These are phyloP conservation scores for Lichtheimia ramosa DNA, from an alignment of 371 early-diverging fungal species.

Conservation along the genomic window DNA sequence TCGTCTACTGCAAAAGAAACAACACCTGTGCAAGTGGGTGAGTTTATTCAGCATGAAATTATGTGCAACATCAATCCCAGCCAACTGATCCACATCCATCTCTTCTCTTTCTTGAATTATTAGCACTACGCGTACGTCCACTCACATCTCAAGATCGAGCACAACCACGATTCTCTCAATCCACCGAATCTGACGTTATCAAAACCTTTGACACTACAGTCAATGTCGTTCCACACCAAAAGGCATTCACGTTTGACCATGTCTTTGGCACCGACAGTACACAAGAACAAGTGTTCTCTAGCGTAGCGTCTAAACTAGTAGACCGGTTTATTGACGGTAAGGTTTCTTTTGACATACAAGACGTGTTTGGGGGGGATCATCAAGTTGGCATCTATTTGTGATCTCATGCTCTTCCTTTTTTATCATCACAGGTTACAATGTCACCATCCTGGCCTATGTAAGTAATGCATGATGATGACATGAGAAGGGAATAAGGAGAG, in stretches of 20 bases:
- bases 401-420: slow-evolving; percentile 1
- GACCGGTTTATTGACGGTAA: slow-evolving; percentile 88
- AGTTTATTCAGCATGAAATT: not conserved
- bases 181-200: slow-evolving; percentile 42
- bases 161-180: slow-evolving; percentile 46
- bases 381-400: not conserved
- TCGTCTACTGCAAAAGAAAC: slow-evolving; percentile 11
- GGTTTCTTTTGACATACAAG: too few relatives aligned
- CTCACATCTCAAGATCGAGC: slow-evolving; percentile 47
- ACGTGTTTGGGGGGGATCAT: too few relatives aligned
- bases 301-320: slow-evolving; percentile 70
- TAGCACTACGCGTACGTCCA: slow-evolving; percentile 62
- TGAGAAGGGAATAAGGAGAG: not conserved
- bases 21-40: slow-evolving; percentile 41
- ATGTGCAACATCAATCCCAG: slow-evolving; percentile 1
- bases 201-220: slow-evolving; percentile 38
- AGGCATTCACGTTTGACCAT: slow-evolving; percentile 21
- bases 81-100: not conserved
- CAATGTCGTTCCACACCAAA: slow-evolving; percentile 51
- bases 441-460: slow-evolving; percentile 95
- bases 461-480: slow-evolving; percentile 10
- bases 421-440: slow-evolving; percentile 78
- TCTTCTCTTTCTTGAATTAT: not conserved
- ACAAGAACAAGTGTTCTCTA: slow-evolving; percentile 78
- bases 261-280: slow-evolving; percentile 26